Percentiles rank a stretch among this genome's conserved stretches.
Conservation (phyloP, 768 basidiomycete genomes). For the Panaeolus papilionaceus region DNA sequence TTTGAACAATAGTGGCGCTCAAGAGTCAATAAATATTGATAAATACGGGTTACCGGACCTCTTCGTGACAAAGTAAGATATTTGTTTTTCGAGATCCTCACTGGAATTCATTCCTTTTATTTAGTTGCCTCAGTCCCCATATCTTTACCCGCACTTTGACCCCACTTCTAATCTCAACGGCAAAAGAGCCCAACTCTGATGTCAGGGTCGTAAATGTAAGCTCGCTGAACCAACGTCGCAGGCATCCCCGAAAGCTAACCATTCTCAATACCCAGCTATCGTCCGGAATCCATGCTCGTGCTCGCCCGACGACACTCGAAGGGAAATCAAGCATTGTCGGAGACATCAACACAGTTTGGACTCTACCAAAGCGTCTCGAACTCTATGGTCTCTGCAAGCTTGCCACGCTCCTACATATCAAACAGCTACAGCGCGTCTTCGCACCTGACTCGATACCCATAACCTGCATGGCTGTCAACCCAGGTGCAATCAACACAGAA, state of each 20-base stretch:
- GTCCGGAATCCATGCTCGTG: neutral
- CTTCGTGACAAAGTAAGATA: neutral
- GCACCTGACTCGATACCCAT: neutral
- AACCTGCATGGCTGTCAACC: slow-evolving; percentile 8
- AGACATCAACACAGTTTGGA: neutral
- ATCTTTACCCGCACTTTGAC: neutral
- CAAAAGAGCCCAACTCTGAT: neutral
- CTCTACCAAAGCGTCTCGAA: neutral
- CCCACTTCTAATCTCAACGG: neutral
- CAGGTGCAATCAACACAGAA: neutral
- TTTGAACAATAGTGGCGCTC: neutral
- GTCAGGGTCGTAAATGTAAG: slow-evolving; percentile 1
- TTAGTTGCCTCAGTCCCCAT: slow-evolving; percentile 1
- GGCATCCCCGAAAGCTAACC: neutral
- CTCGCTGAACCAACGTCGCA: too few species aligned
- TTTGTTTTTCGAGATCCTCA: neutral
- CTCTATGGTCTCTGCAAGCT: slow-evolving; percentile 2
- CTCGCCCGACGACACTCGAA: neutral
- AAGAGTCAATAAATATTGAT: neutral
- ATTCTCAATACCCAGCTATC: neutral
- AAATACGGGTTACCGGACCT: neutral
- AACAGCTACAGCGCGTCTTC: neutral
- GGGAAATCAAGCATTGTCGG: neutral
- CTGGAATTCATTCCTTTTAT: neutral
- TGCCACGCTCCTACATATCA: neutral